Percentiles rank a stretch among this genome's conserved stretches.
Conservation (phyloP, 164 flowering plant genomes). For the Santalum album region DNA sequence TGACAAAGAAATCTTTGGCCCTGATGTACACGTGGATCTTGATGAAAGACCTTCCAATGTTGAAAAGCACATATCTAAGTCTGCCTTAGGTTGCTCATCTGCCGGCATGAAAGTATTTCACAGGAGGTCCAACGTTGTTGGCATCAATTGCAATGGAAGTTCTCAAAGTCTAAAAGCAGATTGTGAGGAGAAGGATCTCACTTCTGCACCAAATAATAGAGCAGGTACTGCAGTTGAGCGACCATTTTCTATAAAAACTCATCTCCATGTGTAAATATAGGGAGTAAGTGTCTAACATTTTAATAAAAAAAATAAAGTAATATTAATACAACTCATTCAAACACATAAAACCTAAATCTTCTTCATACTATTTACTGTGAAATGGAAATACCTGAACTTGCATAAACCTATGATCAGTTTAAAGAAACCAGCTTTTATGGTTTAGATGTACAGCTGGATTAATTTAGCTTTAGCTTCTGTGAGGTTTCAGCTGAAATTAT, state of each 20-base stretch:
- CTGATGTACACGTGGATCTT: slow-evolving; percentile 2
- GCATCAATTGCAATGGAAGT: slow-evolving; percentile 1
- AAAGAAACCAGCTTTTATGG: too few relatives aligned
- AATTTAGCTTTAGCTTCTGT: too few relatives aligned
- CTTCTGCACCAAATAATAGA: slow-evolving; percentile 5
- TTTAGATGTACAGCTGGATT: too few relatives aligned
- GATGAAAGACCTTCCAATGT: slow-evolving; percentile 9
- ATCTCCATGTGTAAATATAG: not conserved
- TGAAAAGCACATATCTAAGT: slow-evolving; percentile 9
- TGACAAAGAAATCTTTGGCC: slow-evolving; percentile 6
- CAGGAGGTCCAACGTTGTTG: slow-evolving; percentile 8
- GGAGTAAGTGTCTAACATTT: too few relatives aligned
- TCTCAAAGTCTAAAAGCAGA: slow-evolving; percentile 4
- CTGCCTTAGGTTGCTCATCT: slow-evolving; percentile 13
- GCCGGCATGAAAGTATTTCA: slow-evolving; percentile 1
- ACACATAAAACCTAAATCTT: too few relatives aligned
- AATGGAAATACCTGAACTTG: too few relatives aligned
- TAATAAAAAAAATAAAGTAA: too few relatives aligned
- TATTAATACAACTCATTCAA: too few relatives aligned
- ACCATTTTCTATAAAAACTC: not conserved
- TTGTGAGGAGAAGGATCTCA: too few relatives aligned
- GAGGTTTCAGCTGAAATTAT: too few relatives aligned
- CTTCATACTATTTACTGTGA: too few relatives aligned
- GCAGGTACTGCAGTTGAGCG: slow-evolving; percentile 13
- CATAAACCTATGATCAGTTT: too few relatives aligned